A percentile compares a stretch with the other conserved stretches of the same genome.
Evolutionary conservation across 2,329 filamentous ascomycete genomes (phyloP).

Genomic region (Botryotinia convoluta): DNA sequence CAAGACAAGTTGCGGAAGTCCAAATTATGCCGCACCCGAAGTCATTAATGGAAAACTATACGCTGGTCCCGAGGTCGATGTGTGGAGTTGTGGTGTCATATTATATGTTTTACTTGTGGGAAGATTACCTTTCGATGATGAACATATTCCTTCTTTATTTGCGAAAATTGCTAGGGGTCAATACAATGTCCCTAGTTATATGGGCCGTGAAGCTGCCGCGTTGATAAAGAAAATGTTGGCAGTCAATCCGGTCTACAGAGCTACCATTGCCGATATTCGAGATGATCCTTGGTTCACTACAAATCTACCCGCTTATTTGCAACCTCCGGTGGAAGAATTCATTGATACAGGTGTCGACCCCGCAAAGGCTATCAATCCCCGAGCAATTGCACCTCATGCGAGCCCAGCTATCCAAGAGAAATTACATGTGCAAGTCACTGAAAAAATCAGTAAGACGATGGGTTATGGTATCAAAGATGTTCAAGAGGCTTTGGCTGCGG

Average conservation of each 20-base stretch:
- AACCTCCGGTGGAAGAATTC: constrained; percentile 86
- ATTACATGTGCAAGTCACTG: constrained; percentile 86
- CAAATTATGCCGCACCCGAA: constrained; percentile 96
- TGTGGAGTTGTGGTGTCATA: constrained; percentile 96
- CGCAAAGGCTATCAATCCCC: constrained; percentile 83
- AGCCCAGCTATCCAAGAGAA: constrained; percentile 79
- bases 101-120: constrained; percentile 79
- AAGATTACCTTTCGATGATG: constrained; percentile 91
- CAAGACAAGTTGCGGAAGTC: constrained; percentile 96
- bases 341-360: constrained; percentile 91
- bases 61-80: constrained; percentile 94
- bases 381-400: constrained; percentile 75
- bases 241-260: constrained; percentile 90
- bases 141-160: constrained; percentile 95
- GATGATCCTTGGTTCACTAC: constrained; percentile 92
- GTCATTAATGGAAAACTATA: constrained; percentile 98
- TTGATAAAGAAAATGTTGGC: constrained; percentile 93
- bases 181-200: constrained; percentile 88
- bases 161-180: constrained; percentile 95
- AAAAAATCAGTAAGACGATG: constrained; percentile 97
- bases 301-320: constrained; percentile 81
- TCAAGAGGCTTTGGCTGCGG: constrained; percentile 84
- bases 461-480: constrained; percentile 94
- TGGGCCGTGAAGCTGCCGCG: constrained; percentile 76
- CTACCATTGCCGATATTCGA: constrained; percentile 90